Evolutionary conservation across 352 stramenopile genomes (phyloP).

Genomic region (Phytophthora ramorum): DNA sequence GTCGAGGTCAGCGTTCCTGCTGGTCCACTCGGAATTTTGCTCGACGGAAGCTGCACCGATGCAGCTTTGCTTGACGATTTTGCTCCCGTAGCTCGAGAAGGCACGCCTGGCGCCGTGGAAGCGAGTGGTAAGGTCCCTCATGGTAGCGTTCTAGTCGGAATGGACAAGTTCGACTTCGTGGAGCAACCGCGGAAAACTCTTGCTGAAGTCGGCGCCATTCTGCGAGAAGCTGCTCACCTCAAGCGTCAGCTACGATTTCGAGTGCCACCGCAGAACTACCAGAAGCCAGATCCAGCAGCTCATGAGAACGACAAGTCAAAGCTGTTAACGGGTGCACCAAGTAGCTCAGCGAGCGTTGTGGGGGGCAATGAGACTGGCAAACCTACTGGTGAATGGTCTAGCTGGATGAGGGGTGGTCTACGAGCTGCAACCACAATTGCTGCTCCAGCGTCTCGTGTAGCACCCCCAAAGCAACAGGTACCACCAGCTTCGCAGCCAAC

Average conservation of each 20-base stretch:
- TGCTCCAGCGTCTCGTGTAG: not conserved
- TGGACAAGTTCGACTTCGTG: slow-evolving; percentile 73
- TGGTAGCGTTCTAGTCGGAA: slow-evolving; percentile 58
- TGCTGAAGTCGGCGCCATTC: slow-evolving; percentile 59
- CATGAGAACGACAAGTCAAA: slow-evolving; percentile 28
- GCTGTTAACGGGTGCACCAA: slow-evolving; percentile 17
- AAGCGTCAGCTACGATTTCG: slow-evolving; percentile 54
- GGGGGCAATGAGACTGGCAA: slow-evolving; percentile 15
- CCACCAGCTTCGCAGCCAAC: not conserved
- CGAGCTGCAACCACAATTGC: slow-evolving; percentile 18
- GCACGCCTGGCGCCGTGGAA: slow-evolving; percentile 56
- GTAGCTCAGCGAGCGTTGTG: slow-evolving; percentile 22
- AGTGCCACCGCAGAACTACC: slow-evolving; percentile 32
- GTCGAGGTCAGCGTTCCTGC: slow-evolving; percentile 56
- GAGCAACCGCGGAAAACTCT: slow-evolving; percentile 50
- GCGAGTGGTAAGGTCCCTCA: slow-evolving; percentile 40
- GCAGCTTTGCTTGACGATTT: slow-evolving; percentile 75
- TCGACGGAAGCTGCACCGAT: slow-evolving; percentile 50
- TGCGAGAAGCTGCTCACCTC: slow-evolving; percentile 65
- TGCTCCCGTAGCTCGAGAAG: slow-evolving; percentile 48
- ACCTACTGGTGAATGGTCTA: slow-evolving; percentile 14
- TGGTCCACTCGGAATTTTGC: slow-evolving; percentile 72
- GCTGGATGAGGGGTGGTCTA: slow-evolving; percentile 17
- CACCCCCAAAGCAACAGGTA: not conserved
- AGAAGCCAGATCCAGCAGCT: slow-evolving; percentile 12